Conservation (phyloP, 139 green algal species). For the Ettlia oleoabundans region DNA sequence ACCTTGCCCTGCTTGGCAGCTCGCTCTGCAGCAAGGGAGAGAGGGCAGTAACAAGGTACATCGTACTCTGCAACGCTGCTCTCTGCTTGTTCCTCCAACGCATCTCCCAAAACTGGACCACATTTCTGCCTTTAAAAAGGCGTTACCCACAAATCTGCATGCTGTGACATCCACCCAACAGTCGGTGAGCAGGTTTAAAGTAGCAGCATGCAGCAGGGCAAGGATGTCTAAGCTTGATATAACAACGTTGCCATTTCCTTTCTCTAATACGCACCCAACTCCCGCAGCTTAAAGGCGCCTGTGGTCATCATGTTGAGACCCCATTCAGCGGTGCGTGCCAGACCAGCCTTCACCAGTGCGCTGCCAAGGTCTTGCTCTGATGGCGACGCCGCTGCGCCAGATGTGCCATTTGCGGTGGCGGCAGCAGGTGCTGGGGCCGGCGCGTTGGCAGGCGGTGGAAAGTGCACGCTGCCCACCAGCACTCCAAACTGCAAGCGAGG, state of each 20-base stretch:
- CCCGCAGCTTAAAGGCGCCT: conserved; percentile 71
- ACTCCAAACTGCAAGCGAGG: too few relatives aligned
- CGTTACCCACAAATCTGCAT: too few relatives aligned
- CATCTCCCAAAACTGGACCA: too few relatives aligned
- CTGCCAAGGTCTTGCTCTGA: conserved; percentile 68
- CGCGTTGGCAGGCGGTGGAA: conserved; percentile 17
- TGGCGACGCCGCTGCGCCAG: neutral
- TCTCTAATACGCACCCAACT: conserved; percentile 49
- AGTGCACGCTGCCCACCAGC: conserved; percentile 42
- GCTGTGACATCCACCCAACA: too few relatives aligned
- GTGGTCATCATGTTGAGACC: conserved; percentile 77
- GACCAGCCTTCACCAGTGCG: conserved; percentile 65
- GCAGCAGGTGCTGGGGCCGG: neutral
- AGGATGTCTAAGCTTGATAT: too few relatives aligned
- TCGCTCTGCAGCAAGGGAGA: conserved; percentile 61
- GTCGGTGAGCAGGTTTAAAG: too few relatives aligned
- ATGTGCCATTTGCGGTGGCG: conserved; percentile 9
- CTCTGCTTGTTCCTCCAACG: too few relatives aligned
- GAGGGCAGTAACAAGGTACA: neutral
- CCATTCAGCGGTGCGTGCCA: conserved; percentile 83
- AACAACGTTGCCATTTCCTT: too few relatives aligned
- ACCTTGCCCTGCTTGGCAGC: conserved; percentile 74
- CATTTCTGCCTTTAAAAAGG: too few relatives aligned
- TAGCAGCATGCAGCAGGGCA: too few relatives aligned
- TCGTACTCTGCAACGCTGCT: too few relatives aligned